Conservation (phyloP, 1,284 basidiomycete genomes). For the Cutaneotrichosporon cutaneum region DNA sequence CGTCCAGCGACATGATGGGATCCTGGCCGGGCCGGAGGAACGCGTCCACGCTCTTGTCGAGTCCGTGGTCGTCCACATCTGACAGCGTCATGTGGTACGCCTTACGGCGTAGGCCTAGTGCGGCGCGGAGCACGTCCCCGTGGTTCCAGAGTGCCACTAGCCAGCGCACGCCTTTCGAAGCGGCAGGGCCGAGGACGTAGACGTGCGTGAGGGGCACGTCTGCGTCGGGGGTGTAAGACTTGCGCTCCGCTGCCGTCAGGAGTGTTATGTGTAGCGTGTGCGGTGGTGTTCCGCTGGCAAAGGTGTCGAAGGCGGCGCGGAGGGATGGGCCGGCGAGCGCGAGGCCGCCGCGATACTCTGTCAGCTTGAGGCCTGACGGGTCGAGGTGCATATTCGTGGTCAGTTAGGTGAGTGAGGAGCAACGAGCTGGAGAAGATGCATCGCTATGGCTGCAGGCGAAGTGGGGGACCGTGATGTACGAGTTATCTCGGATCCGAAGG, state of each 20-base stretch:
- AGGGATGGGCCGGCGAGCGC: conserved; percentile 18
- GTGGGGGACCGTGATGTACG: neutral
- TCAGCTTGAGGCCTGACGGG: neutral
- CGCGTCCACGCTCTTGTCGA: conserved; percentile 53
- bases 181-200: conserved; percentile 8
- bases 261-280: conserved; percentile 4
- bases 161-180: conserved; percentile 51
- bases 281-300: neutral
- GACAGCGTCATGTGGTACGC: conserved; percentile 62
- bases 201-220: conserved; percentile 9
- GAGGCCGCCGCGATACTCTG: conserved; percentile 16
- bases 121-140: conserved; percentile 58
- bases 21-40: conserved; percentile 36
- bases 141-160: conserved; percentile 61
- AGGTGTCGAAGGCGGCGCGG: neutral
- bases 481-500: neutral
- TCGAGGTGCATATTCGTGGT: conserved; percentile 8
- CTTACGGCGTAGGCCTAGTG: conserved; percentile 57
- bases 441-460: neutral
- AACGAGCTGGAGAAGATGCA: neutral
- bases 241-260: conserved; percentile 5
- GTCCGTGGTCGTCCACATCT: conserved; percentile 53
- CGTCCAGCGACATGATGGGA: conserved; percentile 50
- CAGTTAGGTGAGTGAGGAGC: neutral
- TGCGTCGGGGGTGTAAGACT: neutral